phyloP scores from a whole-genome alignment of 441 rosid genomes.

The Pelargonium australe region DNA sequence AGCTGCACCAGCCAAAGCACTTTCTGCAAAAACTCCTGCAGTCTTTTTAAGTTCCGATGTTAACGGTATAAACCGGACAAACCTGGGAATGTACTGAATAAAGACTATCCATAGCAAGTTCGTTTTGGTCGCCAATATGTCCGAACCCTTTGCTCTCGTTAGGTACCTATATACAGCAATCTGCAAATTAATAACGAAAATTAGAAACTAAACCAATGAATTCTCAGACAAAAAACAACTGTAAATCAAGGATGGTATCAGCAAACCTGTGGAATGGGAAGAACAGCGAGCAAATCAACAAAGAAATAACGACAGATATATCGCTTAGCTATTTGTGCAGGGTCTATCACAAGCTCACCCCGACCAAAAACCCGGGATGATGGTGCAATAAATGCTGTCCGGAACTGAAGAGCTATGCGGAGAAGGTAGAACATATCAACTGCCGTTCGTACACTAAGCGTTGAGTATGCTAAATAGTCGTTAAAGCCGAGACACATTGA shows the following conservation, averaged over 20 bases:
- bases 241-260: background rate
- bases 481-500: conserved; percentile 67
- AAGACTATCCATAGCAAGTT: conserved; percentile 47
- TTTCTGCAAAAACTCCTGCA: conserved; percentile 83
- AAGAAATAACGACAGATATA: conserved; percentile 67
- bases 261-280: conserved; percentile 86
- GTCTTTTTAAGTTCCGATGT: conserved; percentile 76
- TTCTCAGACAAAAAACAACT: background rate
- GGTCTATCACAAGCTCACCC: conserved; percentile 94
- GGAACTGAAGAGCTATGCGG: conserved; percentile 78
- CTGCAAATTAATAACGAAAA: conserved; percentile 29
- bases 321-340: conserved; percentile 67
- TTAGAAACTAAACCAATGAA: no score
- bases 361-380: conserved; percentile 91
- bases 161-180: conserved; percentile 73
- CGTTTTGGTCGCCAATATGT: conserved; percentile 58
- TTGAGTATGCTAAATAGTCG: conserved; percentile 49
- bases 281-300: conserved; percentile 71
- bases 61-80: conserved; percentile 62
- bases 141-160: conserved; percentile 45
- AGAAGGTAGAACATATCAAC: conserved; percentile 61
- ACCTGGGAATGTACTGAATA: conserved; percentile 76
- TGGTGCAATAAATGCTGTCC: conserved; percentile 92
- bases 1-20: conserved; percentile 84
- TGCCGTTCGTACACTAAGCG: conserved; percentile 51